phyloP scores from a whole-genome alignment of 805 yeast species.

The Brettanomyces sp. region DNA sequence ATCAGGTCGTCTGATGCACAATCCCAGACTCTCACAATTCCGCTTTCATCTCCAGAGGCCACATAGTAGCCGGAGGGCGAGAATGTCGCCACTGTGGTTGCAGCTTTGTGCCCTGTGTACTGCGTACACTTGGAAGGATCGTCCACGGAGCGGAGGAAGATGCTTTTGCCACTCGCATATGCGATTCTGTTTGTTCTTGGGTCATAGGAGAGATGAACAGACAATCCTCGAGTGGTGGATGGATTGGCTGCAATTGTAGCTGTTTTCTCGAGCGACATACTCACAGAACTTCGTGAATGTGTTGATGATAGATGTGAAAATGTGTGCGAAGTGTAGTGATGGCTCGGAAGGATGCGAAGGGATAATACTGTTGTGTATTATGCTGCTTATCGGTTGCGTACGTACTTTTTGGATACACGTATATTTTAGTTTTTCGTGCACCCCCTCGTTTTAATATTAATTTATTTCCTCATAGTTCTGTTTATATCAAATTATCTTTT shows the following conservation, averaged over 20 bases:
- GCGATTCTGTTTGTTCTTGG: conserved; percentile 58
- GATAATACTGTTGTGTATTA: too few species aligned
- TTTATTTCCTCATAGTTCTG: too few species aligned
- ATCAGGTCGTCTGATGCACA: conserved; percentile 42
- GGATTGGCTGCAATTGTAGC: conserved; percentile 69
- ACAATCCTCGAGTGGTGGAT: conserved; percentile 57
- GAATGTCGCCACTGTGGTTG: conserved; percentile 78
- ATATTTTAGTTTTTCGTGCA: too few species aligned
- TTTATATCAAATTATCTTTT: too few species aligned
- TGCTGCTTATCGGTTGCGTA: too few species aligned
- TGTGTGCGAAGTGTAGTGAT: neutral
- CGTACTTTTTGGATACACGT: too few species aligned
- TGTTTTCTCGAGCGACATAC: conserved; percentile 13
- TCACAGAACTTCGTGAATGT: neutral
- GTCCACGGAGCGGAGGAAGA: conserved; percentile 58
- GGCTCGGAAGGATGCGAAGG: neutral
- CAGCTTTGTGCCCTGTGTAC: conserved; percentile 59
- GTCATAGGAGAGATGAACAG: conserved; percentile 72
- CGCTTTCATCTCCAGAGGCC: conserved; percentile 89
- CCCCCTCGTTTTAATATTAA: too few species aligned
- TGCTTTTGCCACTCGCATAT: conserved; percentile 74
- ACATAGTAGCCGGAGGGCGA: conserved; percentile 85
- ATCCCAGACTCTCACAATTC: conserved; percentile 87
- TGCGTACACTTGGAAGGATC: conserved; percentile 43
- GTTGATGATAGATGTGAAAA: neutral